Base-by-base conservation (phyloP, 371 early-diverging fungal species). In the Circinella umbellata region DNA sequence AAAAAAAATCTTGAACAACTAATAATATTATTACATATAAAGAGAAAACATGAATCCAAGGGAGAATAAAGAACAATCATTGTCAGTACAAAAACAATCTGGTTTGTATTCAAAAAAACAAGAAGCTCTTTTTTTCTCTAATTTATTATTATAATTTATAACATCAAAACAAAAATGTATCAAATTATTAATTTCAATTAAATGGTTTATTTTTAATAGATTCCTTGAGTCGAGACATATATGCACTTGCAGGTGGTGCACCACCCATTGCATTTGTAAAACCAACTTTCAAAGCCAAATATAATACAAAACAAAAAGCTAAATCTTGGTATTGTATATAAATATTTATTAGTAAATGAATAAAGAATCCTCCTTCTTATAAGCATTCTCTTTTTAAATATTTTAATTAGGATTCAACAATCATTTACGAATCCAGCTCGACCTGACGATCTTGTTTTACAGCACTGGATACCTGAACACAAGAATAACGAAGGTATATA, bases 361-460 rank as follows among this genome's bases (percentile, higher is more conserved):
- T 6, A 63, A 47, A 15, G 38, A 48, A 9, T 71, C 49, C 66
- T 18, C 59, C 18, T 13, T 35, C 27, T 27, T 2, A 27, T 66
- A 57, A 4, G 9, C 38, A 57, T 4, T 51, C 42, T 34, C 14
- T 61, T 18, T 51, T 49, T n/a, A 35, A 54, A 3, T 36, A 34
- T 9, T n/a, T 46, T 34, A 36, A 37, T 55, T 63, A 92, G 96
- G 95, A 80, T 80, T 11, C 86, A 85, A 77, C 86, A 85, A n/a
- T 76, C 88, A 1, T 95, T 96, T 74, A 84, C 82, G 10, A 94
- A 94, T 76, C 91, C 93, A 42, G 95, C 92, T 6, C 86, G 95
- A 73, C 80, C 71, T 9, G 96, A 95, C 74, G 88, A 86, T 39
- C 70, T 95, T 59, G 78, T 77, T 7, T 73, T 96, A 42, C 79